A percentile compares a stretch with the other conserved stretches of the same genome.
Conservation (phyloP, 2,329 filamentous ascomycete species). For the Lasiodiplodia sp. region DNA sequence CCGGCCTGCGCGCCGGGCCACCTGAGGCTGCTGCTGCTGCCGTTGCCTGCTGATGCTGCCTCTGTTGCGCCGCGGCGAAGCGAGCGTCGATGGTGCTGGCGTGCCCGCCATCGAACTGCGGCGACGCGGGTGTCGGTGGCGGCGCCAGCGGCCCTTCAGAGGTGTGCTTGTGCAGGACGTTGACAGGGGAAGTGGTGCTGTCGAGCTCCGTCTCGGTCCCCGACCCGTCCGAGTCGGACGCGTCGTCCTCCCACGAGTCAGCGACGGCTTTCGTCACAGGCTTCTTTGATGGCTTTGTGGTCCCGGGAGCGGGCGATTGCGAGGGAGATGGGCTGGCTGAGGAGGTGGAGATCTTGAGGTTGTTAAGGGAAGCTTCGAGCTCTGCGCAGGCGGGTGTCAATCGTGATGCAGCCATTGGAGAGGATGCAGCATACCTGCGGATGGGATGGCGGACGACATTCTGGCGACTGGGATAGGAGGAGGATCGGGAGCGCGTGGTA, state of each 20-base stretch:
- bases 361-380: conserved; percentile 46
- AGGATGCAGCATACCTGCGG: conserved; percentile 35
- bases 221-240: conserved; percentile 37
- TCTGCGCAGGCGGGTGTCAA: conserved; percentile 37
- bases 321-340: conserved; percentile 35
- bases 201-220: conserved; percentile 38
- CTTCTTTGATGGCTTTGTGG: conserved; percentile 43
- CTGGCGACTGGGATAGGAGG: conserved; percentile 13
- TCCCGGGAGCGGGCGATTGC: conserved; percentile 36
- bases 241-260: conserved; percentile 82
- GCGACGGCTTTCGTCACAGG: conserved; percentile 52
- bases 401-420: conserved; percentile 5
- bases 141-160: conserved; percentile 38
- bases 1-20: conserved; percentile 63
- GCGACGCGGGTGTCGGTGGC: conserved; percentile 46
- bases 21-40: background rate
- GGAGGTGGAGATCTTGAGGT: conserved; percentile 44
- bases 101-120: conserved; percentile 34
- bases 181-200: conserved; percentile 36
- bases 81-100: conserved; percentile 19
- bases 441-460: conserved; percentile 36
- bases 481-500: background rate
- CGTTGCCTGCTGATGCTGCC: conserved; percentile 35
- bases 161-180: conserved; percentile 38
- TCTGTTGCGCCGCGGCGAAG: conserved; percentile 26